A percentile compares a stretch with the other conserved stretches of the same genome.
phyloP scores from a whole-genome alignment of 2,329 filamentous ascomycete species.

The Seiridium cupressi region DNA sequence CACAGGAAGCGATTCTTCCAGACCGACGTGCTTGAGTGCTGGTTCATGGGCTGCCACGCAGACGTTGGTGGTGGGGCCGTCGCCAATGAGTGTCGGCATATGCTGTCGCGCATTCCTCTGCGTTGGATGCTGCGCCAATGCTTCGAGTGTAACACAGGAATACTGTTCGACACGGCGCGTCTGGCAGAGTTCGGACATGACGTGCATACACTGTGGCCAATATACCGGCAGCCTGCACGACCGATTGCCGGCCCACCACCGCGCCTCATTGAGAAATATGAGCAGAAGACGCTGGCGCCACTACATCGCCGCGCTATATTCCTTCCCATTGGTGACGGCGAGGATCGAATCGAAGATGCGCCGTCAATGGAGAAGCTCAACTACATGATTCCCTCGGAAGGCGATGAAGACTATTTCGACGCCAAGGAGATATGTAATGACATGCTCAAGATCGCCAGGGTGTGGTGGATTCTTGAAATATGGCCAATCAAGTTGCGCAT shows the following conservation, averaged over 20 bases:
- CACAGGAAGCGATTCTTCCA: conserved; percentile 13
- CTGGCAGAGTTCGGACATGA: conserved; percentile 40
- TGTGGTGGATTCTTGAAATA: conserved; percentile 42
- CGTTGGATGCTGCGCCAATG: conserved; percentile 47
- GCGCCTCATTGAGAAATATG: conserved; percentile 31
- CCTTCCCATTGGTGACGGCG: conserved; percentile 21
- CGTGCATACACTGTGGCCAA: conserved; percentile 37
- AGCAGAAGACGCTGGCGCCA: conserved; percentile 28
- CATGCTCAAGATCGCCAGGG: conserved; percentile 31
- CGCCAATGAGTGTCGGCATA: conserved; percentile 36
- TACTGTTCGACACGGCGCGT: conserved; percentile 35
- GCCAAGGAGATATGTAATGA: conserved; percentile 37
- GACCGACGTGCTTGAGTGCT: conserved; percentile 34
- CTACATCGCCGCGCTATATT: conserved; percentile 26
- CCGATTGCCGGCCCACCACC: conserved; percentile 33
- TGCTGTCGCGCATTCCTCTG: conserved; percentile 41
- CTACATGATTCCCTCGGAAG: conserved; percentile 31
- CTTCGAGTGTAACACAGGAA: conserved; percentile 44
- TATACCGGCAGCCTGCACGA: conserved; percentile 27
- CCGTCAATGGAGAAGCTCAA: conserved; percentile 12
- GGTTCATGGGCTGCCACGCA: conserved; percentile 40
- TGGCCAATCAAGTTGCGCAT: conserved; percentile 39
- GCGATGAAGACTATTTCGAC: conserved; percentile 41
- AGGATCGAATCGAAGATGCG: conserved; percentile 19
- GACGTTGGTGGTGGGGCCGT: conserved; percentile 44